Percentiles rank a stretch among this genome's conserved stretches.
These are phyloP conservation scores for Russula sp. DNA, from an alignment of 768 basidiomycete species.

Conservation along the genomic window DNA sequence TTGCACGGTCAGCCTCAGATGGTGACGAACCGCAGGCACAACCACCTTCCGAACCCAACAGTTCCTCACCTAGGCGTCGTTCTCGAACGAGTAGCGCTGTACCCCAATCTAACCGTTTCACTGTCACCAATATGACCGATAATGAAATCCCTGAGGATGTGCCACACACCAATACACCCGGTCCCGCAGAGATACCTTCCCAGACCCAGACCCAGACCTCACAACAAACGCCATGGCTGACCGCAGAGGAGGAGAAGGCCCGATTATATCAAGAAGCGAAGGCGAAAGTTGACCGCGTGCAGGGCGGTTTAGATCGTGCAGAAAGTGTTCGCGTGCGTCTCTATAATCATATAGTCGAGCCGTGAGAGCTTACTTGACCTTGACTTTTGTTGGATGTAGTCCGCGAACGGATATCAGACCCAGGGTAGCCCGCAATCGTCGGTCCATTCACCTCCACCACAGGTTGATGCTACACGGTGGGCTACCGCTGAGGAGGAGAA, in stretches of 20 bases:
- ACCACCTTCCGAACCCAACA: slow-evolving; percentile 6
- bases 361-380: neutral
- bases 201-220: neutral
- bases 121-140: slow-evolving; percentile 37
- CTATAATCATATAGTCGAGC: neutral
- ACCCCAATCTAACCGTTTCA: slow-evolving; percentile 29
- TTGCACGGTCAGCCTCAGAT: slow-evolving; percentile 16
- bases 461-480: slow-evolving; percentile 35
- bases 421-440: slow-evolving; percentile 21
- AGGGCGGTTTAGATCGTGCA: slow-evolving; percentile 29
- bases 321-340: slow-evolving; percentile 25
- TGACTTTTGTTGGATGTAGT: neutral
- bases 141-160: slow-evolving; percentile 38
- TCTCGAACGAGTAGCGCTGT: slow-evolving; percentile 29
- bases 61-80: slow-evolving; percentile 24
- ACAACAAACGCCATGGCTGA: slow-evolving; percentile 20
- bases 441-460: slow-evolving; percentile 16
- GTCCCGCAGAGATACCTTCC: neutral
- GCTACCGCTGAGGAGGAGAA: slow-evolving; percentile 73
- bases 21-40: slow-evolving; percentile 10
- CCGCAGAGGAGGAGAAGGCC: slow-evolving; percentile 43
- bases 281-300: slow-evolving; percentile 34
- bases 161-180: slow-evolving; percentile 24
- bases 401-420: slow-evolving; percentile 8
- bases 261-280: slow-evolving; percentile 35